These are phyloP conservation scores for Mimosa bimucronata DNA, from an alignment of 306 rosid species.

Conservation along the genomic window DNA sequence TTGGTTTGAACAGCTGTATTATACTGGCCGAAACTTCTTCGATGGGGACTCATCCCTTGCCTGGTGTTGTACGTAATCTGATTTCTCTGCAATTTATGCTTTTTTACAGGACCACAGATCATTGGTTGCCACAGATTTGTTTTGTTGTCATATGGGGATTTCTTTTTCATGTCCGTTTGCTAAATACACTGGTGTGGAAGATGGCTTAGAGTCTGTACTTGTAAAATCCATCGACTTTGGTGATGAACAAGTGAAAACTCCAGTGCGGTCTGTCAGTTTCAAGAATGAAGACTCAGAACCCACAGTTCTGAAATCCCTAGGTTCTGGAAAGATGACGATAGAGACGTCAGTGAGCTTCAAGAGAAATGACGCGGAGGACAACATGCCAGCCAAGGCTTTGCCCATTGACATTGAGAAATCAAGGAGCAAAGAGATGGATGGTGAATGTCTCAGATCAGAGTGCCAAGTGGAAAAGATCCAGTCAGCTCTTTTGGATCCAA, in stretches of 20 bases:
- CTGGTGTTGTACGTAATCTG: constrained; percentile 31
- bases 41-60: constrained; percentile 10
- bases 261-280: constrained; percentile 71
- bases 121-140: constrained; percentile 33
- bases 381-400: constrained; percentile 43
- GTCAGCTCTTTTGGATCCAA: constrained; percentile 59
- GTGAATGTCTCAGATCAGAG: constrained; percentile 46
- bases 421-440: constrained; percentile 51
- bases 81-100: constrained; percentile 21
- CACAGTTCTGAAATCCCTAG: constrained; percentile 57
- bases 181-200: constrained; percentile 60
- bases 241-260: constrained; percentile 56
- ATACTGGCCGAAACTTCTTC: background rate
- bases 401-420: constrained; percentile 48
- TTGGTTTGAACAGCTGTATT: background rate
- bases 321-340: constrained; percentile 74
- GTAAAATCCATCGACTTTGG: constrained; percentile 78
- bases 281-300: constrained; percentile 69
- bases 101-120: constrained; percentile 46
- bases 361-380: constrained; percentile 51
- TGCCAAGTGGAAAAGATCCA: constrained; percentile 42
- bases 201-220: constrained; percentile 59
- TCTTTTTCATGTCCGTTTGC: constrained; percentile 80
- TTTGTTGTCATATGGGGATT: constrained; percentile 68
- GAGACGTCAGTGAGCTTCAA: constrained; percentile 83